Evolutionary conservation across 2,329 filamentous ascomycete genomes (phyloP).

Genomic region (Catunica adiposa): DNA sequence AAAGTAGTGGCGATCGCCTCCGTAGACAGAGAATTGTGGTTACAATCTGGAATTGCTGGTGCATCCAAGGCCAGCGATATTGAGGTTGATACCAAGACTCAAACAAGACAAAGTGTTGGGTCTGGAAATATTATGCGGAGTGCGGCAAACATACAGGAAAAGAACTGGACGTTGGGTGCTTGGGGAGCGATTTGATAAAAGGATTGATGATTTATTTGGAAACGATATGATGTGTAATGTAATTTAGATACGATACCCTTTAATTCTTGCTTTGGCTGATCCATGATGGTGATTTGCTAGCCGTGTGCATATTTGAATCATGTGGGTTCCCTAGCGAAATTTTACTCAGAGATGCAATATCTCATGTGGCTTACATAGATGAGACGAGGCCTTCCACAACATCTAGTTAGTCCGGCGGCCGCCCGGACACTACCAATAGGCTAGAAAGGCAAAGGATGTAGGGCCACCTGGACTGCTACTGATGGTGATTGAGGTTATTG

Average conservation of each 20-base stretch:
- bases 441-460: background rate
- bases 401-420: background rate
- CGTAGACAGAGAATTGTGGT: conserved; percentile 55
- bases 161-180: conserved; percentile 44
- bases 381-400: background rate
- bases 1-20: conserved; percentile 52
- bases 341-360: background rate
- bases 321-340: background rate
- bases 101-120: conserved; percentile 38
- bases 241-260: background rate
- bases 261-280: background rate
- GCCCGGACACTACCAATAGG: background rate
- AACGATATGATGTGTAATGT: conserved; percentile 1
- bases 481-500: background rate
- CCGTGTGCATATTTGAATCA: background rate
- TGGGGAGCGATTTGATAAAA: conserved; percentile 35
- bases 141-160: conserved; percentile 23
- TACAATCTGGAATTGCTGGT: conserved; percentile 47
- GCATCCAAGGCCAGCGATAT: conserved; percentile 44
- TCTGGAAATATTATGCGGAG: conserved; percentile 20
- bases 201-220: background rate
- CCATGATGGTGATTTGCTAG: background rate
- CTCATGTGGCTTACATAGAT: background rate
- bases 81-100: conserved; percentile 31
- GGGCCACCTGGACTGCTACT: background rate